Percentiles rank a stretch among this genome's conserved stretches.
phyloP scores from a whole-genome alignment of 2,329 filamentous ascomycete genomes.

The Penicillium frequentans region DNA sequence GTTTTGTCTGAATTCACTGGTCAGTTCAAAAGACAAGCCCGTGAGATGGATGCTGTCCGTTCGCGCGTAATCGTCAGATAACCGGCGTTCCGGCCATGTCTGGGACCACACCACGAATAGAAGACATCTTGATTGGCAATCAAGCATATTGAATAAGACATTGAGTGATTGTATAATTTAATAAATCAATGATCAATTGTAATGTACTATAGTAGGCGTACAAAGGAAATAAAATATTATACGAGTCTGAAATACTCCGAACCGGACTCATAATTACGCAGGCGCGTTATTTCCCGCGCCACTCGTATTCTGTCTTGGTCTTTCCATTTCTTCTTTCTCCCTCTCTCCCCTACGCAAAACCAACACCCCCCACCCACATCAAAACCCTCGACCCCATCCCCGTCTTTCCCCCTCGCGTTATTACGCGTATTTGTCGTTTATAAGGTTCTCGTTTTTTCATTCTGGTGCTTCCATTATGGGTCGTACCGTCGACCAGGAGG shows the following conservation, averaged over 20 bases:
- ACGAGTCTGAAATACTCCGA: slow-evolving; percentile 2
- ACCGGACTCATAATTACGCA: slow-evolving; percentile 24
- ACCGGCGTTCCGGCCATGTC: neutral
- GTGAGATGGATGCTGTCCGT: neutral
- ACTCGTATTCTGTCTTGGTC: slow-evolving; percentile 24
- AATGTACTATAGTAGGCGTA: neutral
- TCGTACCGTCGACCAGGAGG: slow-evolving; percentile 53
- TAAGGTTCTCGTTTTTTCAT: slow-evolving; percentile 11
- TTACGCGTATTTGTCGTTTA: slow-evolving; percentile 5
- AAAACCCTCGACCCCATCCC: neutral
- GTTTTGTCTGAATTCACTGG: no score
- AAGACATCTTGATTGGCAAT: neutral
- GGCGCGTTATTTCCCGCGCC: slow-evolving; percentile 13
- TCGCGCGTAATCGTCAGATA: neutral
- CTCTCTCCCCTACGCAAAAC: slow-evolving; percentile 10
- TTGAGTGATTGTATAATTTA: neutral
- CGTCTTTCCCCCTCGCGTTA: slow-evolving; percentile 3
- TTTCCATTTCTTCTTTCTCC: slow-evolving; percentile 22
- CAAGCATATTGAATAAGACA: neutral
- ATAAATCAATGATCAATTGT: neutral
- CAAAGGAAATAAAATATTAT: neutral
- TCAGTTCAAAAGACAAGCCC: no score
- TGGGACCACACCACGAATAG: neutral
- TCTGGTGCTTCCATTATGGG: slow-evolving; percentile 43
- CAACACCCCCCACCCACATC: neutral